Conservation (phyloP, 2,329 filamentous ascomycete species). For the Apiospora koreana region DNA sequence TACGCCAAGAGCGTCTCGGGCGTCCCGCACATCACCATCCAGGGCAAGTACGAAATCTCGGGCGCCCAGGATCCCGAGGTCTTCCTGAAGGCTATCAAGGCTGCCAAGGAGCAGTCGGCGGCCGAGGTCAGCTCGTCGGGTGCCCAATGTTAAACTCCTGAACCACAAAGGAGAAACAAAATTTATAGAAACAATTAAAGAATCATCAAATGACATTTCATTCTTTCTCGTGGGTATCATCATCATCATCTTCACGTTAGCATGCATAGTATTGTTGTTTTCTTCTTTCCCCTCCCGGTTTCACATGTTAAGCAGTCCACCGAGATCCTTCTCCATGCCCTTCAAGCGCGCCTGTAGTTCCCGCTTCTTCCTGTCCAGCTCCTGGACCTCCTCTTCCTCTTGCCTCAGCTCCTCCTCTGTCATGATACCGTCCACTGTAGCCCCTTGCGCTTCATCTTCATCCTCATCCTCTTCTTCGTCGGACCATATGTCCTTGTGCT, state of each 20-base stretch:
- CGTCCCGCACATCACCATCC: constrained; percentile 69
- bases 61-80: constrained; percentile 65
- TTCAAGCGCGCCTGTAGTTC: constrained; percentile 55
- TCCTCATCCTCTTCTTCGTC: constrained; percentile 56
- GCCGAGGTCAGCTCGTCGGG: constrained; percentile 7
- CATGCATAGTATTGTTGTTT: neutral
- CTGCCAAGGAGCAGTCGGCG: constrained; percentile 35
- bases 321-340: constrained; percentile 58
- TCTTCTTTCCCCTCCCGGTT: neutral
- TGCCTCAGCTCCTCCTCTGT: constrained; percentile 69
- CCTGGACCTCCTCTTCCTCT: constrained; percentile 67
- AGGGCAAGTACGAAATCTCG: constrained; percentile 61
- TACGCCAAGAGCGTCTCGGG: constrained; percentile 53
- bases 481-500: constrained; percentile 66
- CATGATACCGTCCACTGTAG: constrained; percentile 40
- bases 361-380: constrained; percentile 57
- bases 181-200: neutral
- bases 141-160: neutral
- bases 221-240: neutral
- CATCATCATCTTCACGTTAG: neutral
- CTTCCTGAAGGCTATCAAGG: constrained; percentile 64
- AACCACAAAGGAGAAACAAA: neutral
- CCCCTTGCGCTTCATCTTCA: constrained; percentile 26
- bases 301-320: constrained; percentile 55
- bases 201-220: neutral